Evolutionary conservation across 306 rosid genomes (phyloP).

Genomic region (Cucumis melo): DNA sequence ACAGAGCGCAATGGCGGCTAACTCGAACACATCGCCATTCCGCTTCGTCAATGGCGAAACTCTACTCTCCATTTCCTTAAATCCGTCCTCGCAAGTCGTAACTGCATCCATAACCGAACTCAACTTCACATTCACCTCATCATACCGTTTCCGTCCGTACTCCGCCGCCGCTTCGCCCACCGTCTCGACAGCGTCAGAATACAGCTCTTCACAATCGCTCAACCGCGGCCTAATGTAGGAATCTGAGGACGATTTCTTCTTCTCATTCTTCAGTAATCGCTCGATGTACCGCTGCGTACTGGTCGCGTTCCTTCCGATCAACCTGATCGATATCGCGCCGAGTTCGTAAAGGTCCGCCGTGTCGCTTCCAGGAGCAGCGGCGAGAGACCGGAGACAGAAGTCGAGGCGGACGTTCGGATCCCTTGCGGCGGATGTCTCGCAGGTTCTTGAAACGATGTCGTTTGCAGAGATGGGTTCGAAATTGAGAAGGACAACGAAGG

Average conservation of each 20-base stretch:
- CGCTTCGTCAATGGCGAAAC: constrained; percentile 45
- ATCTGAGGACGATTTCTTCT: constrained; percentile 5
- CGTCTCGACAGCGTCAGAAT: constrained; percentile 22
- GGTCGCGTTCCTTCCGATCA: constrained; percentile 31
- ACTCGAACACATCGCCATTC: constrained; percentile 36
- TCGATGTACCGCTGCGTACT: constrained; percentile 23
- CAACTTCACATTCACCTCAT: constrained; percentile 25
- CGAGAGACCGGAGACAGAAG: constrained; percentile 43
- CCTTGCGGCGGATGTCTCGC: constrained; percentile 31
- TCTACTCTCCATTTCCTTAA: constrained; percentile 18
- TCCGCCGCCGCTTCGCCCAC: constrained; percentile 24
- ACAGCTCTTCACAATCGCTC: constrained; percentile 51
- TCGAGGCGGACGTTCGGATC: constrained; percentile 53
- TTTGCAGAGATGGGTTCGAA: not conserved
- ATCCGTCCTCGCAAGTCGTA: constrained; percentile 72
- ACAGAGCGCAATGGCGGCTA: constrained; percentile 52
- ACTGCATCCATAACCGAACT: constrained; percentile 42
- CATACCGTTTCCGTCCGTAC: constrained; percentile 30
- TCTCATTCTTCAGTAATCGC: constrained; percentile 16
- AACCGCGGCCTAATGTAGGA: constrained; percentile 22
- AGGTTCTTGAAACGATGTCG: constrained; percentile 35
- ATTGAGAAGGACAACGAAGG: not conserved
- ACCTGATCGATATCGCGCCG: constrained; percentile 35
- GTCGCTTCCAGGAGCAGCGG: constrained; percentile 17
- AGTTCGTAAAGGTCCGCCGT: constrained; percentile 23